Evolutionary conservation across 139 green algal species (phyloP), one percentile per base, ranked within the genome.

Genomic region (Coelastrella sp.): DNA sequence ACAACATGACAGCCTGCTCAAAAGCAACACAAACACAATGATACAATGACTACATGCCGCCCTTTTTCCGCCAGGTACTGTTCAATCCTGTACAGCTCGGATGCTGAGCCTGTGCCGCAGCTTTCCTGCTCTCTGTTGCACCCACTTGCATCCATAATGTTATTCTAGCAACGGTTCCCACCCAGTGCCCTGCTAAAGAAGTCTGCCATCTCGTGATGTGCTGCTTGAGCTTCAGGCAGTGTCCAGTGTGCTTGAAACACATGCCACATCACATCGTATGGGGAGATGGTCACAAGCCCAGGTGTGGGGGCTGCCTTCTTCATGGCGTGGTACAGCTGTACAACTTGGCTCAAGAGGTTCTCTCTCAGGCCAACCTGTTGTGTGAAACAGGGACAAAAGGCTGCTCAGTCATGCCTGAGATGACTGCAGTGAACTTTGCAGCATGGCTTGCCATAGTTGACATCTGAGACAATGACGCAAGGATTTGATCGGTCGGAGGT

Each of bases 201-300:
- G 5, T 60, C 79, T 7, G 19, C 79, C 79, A 85, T 85, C n/a
- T 85, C 79, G 5, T 73, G 60, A 4, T 22, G 19, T 20, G 79
- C 79, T 19, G 57, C 79, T 58, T 85, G 54, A 23, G 79, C 79
- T 57, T 85, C 79, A n/a, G 79, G 79, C 56, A 85, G 8, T 5
- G 60, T 23, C 14, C 32, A 57, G n/a, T 54, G 54, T 68, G 56
- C 16, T 54, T 88, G 64, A 56, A 88, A 88, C 64, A 88, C 83
- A 19, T 88, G 83, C 83, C 83, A 88, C 83, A 88, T 88, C 0
- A 7, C 65, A n/a, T 88, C 83, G 47, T 77, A 88, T 23, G 83
- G 83, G 14, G 61, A 78, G n/a, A 88, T 20, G 64, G 61, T 3
- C 11, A 80, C 83, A 73, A 57, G 79, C 6, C 79, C 79, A 7